These are phyloP conservation scores for Escovopsis sp. DNA, from an alignment of 2,329 filamentous ascomycete species.

Conservation along the genomic window DNA sequence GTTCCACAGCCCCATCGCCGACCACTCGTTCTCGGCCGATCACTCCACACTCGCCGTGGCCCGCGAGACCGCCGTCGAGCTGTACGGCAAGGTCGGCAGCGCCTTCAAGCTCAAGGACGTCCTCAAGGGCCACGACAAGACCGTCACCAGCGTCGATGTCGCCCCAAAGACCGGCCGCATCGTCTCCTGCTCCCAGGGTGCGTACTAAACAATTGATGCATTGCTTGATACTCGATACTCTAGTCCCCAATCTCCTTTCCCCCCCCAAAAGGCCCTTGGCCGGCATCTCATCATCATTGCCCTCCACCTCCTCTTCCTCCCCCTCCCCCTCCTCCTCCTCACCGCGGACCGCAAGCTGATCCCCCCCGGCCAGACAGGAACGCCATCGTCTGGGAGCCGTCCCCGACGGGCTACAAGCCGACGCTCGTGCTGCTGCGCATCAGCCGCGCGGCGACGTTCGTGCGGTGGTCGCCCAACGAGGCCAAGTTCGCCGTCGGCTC, in stretches of 20 bases:
- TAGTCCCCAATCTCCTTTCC: no score
- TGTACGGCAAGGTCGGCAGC: constrained; percentile 61
- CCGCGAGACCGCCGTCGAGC: constrained; percentile 77
- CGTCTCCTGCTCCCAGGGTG: constrained; percentile 93
- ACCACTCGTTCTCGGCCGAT: constrained; percentile 96
- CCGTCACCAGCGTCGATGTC: constrained; percentile 90
- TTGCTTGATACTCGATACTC: no score
- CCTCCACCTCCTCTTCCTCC: no score
- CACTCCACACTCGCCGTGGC: constrained; percentile 78
- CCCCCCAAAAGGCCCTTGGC: no score
- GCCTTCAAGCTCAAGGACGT: constrained; percentile 79
- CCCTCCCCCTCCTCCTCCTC: no score
- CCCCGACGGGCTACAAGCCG: constrained; percentile 85
- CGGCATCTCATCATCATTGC: no score
- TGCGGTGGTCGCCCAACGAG: constrained; percentile 93
- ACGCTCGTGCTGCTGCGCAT: constrained; percentile 94
- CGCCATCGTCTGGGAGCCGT: constrained; percentile 94
- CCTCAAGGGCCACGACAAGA: constrained; percentile 93
- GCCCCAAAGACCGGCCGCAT: constrained; percentile 82
- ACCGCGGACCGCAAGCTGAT: no score
- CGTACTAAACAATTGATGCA: no score
- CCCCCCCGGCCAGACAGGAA: constrained; percentile 59
- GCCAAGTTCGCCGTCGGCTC: constrained; percentile 96
- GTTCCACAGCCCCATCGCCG: constrained; percentile 89
- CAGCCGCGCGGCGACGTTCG: constrained; percentile 90